Percentiles rank a stretch among this genome's conserved stretches.
Conservation (phyloP, 2,329 filamentous ascomycete species). For the Hysterium pulicare region DNA sequence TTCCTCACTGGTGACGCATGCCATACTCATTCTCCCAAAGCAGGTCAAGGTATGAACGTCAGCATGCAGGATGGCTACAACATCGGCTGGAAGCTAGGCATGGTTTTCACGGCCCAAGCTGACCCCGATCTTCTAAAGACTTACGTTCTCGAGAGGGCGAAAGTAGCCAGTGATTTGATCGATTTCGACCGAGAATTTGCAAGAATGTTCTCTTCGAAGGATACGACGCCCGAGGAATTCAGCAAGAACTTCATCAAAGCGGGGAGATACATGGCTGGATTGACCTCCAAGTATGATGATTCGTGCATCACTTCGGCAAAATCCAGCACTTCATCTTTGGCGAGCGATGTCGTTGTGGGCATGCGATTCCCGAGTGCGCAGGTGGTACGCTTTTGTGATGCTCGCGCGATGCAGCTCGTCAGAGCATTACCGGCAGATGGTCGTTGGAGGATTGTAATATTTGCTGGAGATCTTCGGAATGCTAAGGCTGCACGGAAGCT, state of each 20-base stretch:
- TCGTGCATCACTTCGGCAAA: conserved; percentile 45
- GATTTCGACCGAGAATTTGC: conserved; percentile 57
- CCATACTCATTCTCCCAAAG: conserved; percentile 67
- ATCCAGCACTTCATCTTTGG: conserved; percentile 34
- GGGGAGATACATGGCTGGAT: conserved; percentile 58
- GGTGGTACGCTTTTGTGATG: conserved; percentile 59
- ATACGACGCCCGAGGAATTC: conserved; percentile 49
- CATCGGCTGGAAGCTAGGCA: conserved; percentile 56
- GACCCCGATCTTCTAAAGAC: conserved; percentile 49
- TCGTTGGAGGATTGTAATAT: conserved; percentile 51
- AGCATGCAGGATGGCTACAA: conserved; percentile 59
- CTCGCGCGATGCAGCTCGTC: conserved; percentile 53
- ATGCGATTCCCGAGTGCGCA: conserved; percentile 54
- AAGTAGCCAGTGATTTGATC: conserved; percentile 51
- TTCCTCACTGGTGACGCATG: conserved; percentile 69
- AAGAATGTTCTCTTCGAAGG: conserved; percentile 50
- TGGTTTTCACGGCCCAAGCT: conserved; percentile 40
- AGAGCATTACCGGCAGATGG: conserved; percentile 51
- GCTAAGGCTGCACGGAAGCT: conserved; percentile 26
- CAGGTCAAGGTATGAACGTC: conserved; percentile 64
- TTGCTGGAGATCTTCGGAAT: conserved; percentile 44
- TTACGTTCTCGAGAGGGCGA: conserved; percentile 58
- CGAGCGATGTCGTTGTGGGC: conserved; percentile 40
- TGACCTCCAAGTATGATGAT: conserved; percentile 54
- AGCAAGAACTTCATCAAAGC: conserved; percentile 56